Conservation (phyloP, 2,329 filamentous ascomycete species). For the Fusarium acutatum region DNA sequence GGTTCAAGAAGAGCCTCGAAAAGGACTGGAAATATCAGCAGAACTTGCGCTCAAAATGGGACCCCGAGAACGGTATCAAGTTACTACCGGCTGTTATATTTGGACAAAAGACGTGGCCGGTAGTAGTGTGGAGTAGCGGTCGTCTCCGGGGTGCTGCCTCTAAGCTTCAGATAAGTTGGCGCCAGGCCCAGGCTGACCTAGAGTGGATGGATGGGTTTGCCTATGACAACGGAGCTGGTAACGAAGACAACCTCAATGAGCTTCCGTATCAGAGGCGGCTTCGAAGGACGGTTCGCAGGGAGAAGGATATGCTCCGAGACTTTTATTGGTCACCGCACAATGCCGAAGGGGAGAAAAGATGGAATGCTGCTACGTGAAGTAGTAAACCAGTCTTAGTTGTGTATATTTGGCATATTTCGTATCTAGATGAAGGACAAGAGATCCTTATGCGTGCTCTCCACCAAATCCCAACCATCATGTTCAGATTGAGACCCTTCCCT, state of each 20-base stretch:
- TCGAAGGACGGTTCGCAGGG: fast-evolving
- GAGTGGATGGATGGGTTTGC: neutral
- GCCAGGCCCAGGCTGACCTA: neutral
- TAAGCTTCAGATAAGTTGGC: neutral
- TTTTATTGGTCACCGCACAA: neutral
- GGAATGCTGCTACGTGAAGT: neutral
- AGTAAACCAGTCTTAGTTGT: neutral
- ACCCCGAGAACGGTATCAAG: neutral
- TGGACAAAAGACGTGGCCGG: neutral
- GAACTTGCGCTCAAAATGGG: neutral
- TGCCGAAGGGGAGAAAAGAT: neutral
- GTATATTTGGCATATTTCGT: neutral
- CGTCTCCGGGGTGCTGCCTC: neutral
- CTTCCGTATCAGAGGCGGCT: neutral
- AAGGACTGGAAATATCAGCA: neutral
- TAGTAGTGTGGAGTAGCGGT: neutral
- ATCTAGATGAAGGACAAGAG: neutral
- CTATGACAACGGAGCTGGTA: neutral
- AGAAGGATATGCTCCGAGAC: neutral
- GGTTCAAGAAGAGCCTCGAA: neutral
- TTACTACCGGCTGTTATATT: slow-evolving; percentile 2
- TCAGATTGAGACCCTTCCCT: neutral
- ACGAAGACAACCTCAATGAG: neutral
- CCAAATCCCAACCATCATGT: slow-evolving; percentile 17
- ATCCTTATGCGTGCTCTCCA: neutral